Percentiles rank a stretch among this genome's conserved stretches.
These are phyloP conservation scores for Fomitopsis betulina DNA, from an alignment of 1,284 basidiomycete genomes.

Conservation along the genomic window DNA sequence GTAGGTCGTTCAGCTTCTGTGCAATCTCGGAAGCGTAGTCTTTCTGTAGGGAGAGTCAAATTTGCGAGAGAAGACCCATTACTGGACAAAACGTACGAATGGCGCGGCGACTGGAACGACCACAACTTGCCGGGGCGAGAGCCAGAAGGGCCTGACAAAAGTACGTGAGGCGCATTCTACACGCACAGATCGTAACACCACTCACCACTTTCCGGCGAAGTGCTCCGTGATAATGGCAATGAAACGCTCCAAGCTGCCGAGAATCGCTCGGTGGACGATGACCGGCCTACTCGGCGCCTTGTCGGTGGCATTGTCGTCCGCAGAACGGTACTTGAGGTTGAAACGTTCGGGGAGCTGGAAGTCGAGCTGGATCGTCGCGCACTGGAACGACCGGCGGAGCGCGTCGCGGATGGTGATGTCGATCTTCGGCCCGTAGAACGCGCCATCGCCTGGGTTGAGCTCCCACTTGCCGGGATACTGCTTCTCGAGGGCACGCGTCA, in stretches of 20 bases:
- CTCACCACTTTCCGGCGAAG: constrained; percentile 94
- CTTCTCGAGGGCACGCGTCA: constrained; percentile 82
- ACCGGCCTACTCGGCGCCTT: constrained; percentile 77
- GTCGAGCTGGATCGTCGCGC: constrained; percentile 98
- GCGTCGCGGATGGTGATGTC: constrained; percentile 98
- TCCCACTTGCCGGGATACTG: constrained; percentile 91
- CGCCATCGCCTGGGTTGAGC: constrained; percentile 94
- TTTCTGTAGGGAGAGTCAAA: constrained; percentile 48
- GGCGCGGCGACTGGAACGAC: constrained; percentile 92
- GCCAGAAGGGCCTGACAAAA: constrained; percentile 87
- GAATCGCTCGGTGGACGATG: constrained; percentile 97
- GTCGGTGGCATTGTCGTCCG: constrained; percentile 58
- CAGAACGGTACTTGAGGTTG: constrained; percentile 88
- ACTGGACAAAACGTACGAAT: constrained; percentile 53
- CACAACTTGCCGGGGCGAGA: constrained; percentile 91
- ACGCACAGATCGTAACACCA: neutral
- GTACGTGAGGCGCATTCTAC: neutral
- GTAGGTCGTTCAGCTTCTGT: constrained; percentile 62
- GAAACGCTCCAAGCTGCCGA: constrained; percentile 94
- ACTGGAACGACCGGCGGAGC: constrained; percentile 91
- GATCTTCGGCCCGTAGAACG: constrained; percentile 97
- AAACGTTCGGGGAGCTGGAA: constrained; percentile 99
- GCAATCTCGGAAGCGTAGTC: constrained; percentile 86
- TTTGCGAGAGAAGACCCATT: neutral
- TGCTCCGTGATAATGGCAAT: constrained; percentile 98